A percentile compares a stretch with the other conserved stretches of the same genome.
Conservation (phyloP, 2,329 filamentous ascomycete genomes). For the Xylaria arbuscula region DNA sequence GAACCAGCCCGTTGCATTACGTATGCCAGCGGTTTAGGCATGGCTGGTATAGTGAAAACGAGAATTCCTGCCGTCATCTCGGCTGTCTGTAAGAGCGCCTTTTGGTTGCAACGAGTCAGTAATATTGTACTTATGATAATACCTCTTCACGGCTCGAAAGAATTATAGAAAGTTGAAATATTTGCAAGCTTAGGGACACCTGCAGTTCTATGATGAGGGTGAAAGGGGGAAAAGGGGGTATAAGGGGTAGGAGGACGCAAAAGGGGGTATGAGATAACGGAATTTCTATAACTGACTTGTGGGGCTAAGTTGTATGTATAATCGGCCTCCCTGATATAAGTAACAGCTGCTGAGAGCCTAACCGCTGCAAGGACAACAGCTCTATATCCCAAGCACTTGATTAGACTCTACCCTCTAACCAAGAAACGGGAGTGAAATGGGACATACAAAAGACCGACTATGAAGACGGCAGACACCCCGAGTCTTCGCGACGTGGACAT, state of each 20-base stretch:
- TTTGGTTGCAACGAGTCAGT: background rate
- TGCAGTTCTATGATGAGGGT: background rate
- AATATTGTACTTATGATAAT: background rate
- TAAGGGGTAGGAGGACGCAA: no score
- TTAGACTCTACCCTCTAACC: slow-evolving; percentile 20
- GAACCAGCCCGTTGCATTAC: slow-evolving; percentile 1
- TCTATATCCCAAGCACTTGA: slow-evolving; percentile 19
- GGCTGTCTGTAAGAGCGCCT: slow-evolving; percentile 23
- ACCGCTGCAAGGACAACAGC: slow-evolving; percentile 20
- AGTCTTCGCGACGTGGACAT: slow-evolving; percentile 48
- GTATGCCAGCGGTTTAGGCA: slow-evolving; percentile 8
- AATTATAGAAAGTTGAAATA: no score
- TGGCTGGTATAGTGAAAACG: slow-evolving; percentile 26
- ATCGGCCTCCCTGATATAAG: slow-evolving; percentile 22
- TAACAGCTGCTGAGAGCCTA: slow-evolving; percentile 21
- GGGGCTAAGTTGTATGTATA: slow-evolving; percentile 24
- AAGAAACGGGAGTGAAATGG: background rate
- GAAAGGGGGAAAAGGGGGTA: background rate
- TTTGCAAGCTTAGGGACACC: background rate
- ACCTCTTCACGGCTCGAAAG: background rate
- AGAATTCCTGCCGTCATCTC: slow-evolving; percentile 34
- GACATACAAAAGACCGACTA: slow-evolving; percentile 45
- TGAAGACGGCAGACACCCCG: slow-evolving; percentile 49
- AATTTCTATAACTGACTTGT: background rate
- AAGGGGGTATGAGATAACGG: no score